Conservation (phyloP, 1,284 basidiomycete species). For the Boletus sp. region DNA sequence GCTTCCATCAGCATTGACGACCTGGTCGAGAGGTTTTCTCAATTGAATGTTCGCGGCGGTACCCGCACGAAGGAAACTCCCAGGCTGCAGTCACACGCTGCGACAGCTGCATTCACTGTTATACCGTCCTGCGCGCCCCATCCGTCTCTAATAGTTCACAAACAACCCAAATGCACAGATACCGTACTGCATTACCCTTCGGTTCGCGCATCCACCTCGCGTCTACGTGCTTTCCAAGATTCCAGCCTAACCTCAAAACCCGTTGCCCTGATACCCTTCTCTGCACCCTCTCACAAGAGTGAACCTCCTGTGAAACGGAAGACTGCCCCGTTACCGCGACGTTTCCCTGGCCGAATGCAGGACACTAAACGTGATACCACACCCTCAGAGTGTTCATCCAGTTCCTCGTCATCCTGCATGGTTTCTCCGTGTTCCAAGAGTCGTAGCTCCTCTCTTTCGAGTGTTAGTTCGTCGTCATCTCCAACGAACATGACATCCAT, state of each 20-base stretch:
- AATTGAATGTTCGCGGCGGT: conserved; percentile 16
- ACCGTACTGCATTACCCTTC: not conserved
- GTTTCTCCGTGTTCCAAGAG: conserved; percentile 2
- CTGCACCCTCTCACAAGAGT: not conserved
- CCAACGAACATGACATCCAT: not conserved
- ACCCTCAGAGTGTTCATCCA: conserved; percentile 11
- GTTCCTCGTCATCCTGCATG: not conserved
- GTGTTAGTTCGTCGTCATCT: not conserved
- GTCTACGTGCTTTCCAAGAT: conserved; percentile 5
- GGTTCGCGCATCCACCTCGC: not conserved
- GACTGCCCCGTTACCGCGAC: conserved; percentile 6
- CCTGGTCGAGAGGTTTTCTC: conserved; percentile 14
- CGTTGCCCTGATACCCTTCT: conserved; percentile 9
- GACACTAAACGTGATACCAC: not conserved
- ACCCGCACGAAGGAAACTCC: not conserved
- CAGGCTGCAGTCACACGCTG: conserved; percentile 4
- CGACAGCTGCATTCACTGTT: conserved; percentile 21
- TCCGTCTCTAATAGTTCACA: conserved; percentile 8
- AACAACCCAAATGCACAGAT: not conserved
- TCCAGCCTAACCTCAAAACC: not conserved
- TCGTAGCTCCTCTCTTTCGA: conserved; percentile 4
- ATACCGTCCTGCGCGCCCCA: conserved; percentile 19
- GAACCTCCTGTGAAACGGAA: conserved; percentile 1
- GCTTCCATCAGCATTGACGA: conserved; percentile 3
- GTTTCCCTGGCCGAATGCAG: not conserved